Conservation (phyloP, 129 eudicot species). For the Daucus carota region DH1_v3.0 NC_030383.2:37120001-37120500, state of each 20-base stretch:
- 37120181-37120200: background rate
- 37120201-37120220: slow-evolving; percentile 27
- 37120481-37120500: background rate
- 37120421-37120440: background rate
- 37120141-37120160: background rate
- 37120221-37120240: slow-evolving; percentile 20
- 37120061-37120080: background rate
- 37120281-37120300: slow-evolving; percentile 35
- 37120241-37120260: slow-evolving; percentile 29
- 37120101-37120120: background rate
- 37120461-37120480: background rate
- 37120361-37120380: background rate
- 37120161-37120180: background rate
- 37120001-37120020: slow-evolving; percentile 19
- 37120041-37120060: background rate
- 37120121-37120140: background rate
- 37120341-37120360: background rate
- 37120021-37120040: background rate
- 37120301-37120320: slow-evolving; percentile 18
- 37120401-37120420: background rate
- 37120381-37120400: background rate
- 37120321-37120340: background rate
- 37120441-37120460: background rate
- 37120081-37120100: background rate
- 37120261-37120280: slow-evolving; percentile 18